Conservation (phyloP, 495 filamentous ascomycete genomes). For the Penicillium canariense region DNA sequence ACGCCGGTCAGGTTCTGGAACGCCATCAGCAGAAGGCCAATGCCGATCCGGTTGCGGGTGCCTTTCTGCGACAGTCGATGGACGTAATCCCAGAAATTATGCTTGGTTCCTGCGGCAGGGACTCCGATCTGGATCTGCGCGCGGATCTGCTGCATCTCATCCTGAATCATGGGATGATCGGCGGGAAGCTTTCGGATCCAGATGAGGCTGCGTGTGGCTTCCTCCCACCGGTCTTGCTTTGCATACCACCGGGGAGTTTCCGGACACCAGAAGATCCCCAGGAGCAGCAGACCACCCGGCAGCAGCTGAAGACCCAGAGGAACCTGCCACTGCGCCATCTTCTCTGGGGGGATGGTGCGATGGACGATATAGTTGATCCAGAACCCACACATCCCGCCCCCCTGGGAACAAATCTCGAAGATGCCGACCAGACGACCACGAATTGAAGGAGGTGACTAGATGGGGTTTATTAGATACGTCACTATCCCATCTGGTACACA, state of each 20-base stretch:
- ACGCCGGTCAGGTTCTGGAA: constrained; percentile 19
- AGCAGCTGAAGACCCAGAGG: constrained; percentile 23
- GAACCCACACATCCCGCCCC: constrained; percentile 62
- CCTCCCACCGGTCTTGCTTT: too few relatives aligned
- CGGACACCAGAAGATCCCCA: constrained; percentile 52
- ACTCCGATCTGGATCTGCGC: constrained; percentile 15
- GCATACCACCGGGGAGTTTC: constrained; percentile 63
- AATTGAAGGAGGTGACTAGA: constrained; percentile 68
- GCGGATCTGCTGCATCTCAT: constrained; percentile 17
- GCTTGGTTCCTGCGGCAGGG: too few relatives aligned
- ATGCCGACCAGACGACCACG: constrained; percentile 70
- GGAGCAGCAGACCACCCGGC: constrained; percentile 37
- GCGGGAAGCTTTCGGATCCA: constrained; percentile 14
- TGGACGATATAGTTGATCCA: constrained; percentile 53
- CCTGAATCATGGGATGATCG: constrained; percentile 12
- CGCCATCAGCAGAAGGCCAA: too few relatives aligned
- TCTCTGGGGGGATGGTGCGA: constrained; percentile 12
- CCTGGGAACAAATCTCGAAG: constrained; percentile 64
- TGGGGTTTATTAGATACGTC: too few relatives aligned
- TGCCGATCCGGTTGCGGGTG: too few relatives aligned
- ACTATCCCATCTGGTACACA: too few relatives aligned
- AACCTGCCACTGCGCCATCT: constrained; percentile 18
- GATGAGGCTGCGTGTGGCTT: too few relatives aligned
- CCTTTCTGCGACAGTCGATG: too few relatives aligned
- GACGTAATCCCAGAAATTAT: too few relatives aligned